phyloP scores from a whole-genome alignment of 805 yeast genomes.

The Hagleromyces aurorensis region DNA sequence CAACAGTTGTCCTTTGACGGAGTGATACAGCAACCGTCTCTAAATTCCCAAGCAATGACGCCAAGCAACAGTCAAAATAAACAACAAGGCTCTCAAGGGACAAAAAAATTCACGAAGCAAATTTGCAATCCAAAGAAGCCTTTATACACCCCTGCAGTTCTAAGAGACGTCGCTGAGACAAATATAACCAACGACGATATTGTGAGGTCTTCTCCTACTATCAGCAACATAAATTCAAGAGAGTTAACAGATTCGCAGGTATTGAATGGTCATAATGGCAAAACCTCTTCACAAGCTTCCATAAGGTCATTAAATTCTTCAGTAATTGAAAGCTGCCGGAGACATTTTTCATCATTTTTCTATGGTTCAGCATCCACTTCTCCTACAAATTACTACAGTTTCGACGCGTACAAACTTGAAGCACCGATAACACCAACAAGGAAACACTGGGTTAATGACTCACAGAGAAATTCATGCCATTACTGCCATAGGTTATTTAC shows the following conservation, averaged over 20 bases:
- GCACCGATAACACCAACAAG: constrained; percentile 38
- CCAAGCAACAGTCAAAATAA: constrained; percentile 1
- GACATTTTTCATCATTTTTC: constrained; percentile 11
- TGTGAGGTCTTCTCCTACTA: constrained; percentile 21
- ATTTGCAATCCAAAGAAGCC: constrained; percentile 79
- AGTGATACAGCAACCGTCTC: background rate
- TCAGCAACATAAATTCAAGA: constrained; percentile 10
- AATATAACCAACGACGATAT: constrained; percentile 37
- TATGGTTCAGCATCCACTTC: constrained; percentile 7
- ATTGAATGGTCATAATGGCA: constrained; percentile 6
- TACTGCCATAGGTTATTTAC: constrained; percentile 65
- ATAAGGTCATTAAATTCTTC: constrained; percentile 23
- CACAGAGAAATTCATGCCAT: constrained; percentile 52
- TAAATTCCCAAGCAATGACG: background rate
- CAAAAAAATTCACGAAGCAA: constrained; percentile 42
- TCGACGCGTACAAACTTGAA: constrained; percentile 4
- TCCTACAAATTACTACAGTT: constrained; percentile 1
- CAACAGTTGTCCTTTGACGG: too few relatives aligned
- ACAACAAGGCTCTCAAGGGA: too few relatives aligned
- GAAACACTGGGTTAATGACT: constrained; percentile 71
- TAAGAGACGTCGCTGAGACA: constrained; percentile 44
- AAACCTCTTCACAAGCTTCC: constrained; percentile 18
- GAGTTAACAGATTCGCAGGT: too few relatives aligned
- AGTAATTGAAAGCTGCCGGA: constrained; percentile 12
- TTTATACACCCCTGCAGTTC: constrained; percentile 83